Evolutionary conservation across 1,284 basidiomycete species (phyloP).

Genomic region (Coniophora puteana): DNA sequence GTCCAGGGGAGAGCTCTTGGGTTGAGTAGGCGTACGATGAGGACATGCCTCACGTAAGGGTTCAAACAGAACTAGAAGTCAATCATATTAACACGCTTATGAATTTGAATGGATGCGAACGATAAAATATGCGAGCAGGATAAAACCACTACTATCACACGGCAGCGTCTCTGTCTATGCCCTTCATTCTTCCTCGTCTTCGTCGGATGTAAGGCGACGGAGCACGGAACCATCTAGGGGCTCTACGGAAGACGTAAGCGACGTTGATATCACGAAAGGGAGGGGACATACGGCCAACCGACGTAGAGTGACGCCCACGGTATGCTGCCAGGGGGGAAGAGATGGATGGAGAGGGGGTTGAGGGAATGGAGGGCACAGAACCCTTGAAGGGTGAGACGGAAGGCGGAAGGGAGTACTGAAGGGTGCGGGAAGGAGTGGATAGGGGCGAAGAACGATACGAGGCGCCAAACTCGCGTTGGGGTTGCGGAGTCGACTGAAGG

Average conservation of each 20-base stretch:
- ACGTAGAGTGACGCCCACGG: conserved; percentile 24
- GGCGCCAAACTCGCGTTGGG: conserved; percentile 50
- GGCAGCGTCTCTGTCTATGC: too few relatives aligned
- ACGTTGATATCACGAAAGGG: background rate
- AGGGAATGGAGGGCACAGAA: conserved; percentile 28
- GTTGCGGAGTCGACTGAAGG: conserved; percentile 46
- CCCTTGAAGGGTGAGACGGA: conserved; percentile 34
- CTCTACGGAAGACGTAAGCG: conserved; percentile 11
- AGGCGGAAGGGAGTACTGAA: conserved; percentile 36
- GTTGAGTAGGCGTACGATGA: conserved; percentile 15
- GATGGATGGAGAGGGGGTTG: conserved; percentile 34
- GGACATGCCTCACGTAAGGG: too few relatives aligned
- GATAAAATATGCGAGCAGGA: too few relatives aligned
- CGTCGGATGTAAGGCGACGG: conserved; percentile 15
- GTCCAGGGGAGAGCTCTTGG: conserved; percentile 30
- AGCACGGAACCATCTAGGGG: conserved; percentile 25
- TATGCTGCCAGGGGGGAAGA: conserved; percentile 22
- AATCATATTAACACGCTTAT: too few relatives aligned
- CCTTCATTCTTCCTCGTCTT: conserved; percentile 26
- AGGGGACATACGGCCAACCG: conserved; percentile 24
- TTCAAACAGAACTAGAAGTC: too few relatives aligned
- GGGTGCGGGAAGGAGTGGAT: conserved; percentile 46
- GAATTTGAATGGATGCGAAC: too few relatives aligned
- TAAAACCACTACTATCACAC: too few relatives aligned
- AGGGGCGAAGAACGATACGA: conserved; percentile 46